Conservation (phyloP, 768 basidiomycete genomes). For the Tephrocybe sp. region DNA sequence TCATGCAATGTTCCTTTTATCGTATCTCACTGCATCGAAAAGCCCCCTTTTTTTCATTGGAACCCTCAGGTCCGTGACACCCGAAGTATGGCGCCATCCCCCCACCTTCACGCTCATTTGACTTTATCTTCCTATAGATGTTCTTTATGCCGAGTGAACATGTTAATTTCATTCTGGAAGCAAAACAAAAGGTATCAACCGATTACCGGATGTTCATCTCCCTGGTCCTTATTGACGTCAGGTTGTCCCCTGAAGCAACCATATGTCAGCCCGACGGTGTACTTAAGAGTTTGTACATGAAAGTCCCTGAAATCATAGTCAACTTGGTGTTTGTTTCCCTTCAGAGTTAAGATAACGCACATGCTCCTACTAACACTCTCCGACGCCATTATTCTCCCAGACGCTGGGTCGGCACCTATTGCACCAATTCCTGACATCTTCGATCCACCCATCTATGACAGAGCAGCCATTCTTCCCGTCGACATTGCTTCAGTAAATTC, state of each 20-base stretch:
- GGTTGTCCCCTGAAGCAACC: neutral
- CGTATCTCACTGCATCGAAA: no score
- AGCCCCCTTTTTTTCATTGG: no score
- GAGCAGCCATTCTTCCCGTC: neutral
- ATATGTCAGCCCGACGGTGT: neutral
- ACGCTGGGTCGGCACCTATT: neutral
- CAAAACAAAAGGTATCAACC: neutral
- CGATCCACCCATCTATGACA: conserved; percentile 45
- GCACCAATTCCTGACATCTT: conserved; percentile 51
- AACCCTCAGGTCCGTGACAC: neutral
- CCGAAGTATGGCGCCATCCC: conserved; percentile 4
- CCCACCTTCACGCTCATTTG: neutral
- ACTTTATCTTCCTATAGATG: conserved; percentile 1
- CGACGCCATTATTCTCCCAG: neutral
- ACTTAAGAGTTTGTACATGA: no score
- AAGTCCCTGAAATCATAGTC: no score
- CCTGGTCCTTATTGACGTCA: conserved; percentile 1
- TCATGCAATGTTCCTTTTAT: no score
- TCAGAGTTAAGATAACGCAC: no score
- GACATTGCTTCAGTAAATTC: neutral
- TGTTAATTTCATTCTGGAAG: neutral
- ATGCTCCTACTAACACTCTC: no score
- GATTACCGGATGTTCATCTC: neutral
- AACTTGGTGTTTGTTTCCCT: no score
- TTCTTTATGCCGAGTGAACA: neutral